Base-by-base conservation (phyloP, 2,329 filamentous ascomycete genomes). In the Neopestalotiopsis sp. region DNA sequence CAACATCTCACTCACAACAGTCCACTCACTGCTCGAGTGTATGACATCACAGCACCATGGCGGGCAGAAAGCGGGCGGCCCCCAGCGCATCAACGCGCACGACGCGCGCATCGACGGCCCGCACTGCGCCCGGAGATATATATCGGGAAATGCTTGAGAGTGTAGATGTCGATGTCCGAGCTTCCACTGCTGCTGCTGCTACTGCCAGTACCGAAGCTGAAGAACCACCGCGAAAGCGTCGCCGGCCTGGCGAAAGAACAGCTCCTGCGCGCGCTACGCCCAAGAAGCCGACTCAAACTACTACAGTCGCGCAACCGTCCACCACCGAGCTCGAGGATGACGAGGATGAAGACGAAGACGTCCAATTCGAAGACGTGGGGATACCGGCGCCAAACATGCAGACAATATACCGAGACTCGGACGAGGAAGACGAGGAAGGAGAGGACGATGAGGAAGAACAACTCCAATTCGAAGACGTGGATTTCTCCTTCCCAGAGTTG, bases 331-430 rank as follows among this genome's bases (percentile, higher is more conserved):
- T 73, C 0, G 73, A 77, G 5, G 75, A 77, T 0, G 79, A 79
- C 1, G 80, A 79, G 1, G 79, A 82, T 1, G 81, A 79, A 6
- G 77, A 84, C 3, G 83, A 84, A 3, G 79, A 81, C 13, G 67
- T 84, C 28, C 81, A 85, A 58, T 87, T 88, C 71, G 82, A 88
- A 70, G 86, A 88, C 73, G 84, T 88, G 1, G 72, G 77, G 4
- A 72, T 87, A 3, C 86, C 87, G 0, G 71, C 78, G 14, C 81
- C 85, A 0, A 86, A 82, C 0, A 72, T 87, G 20, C 87, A 89
- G 73, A 89, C 86, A 1, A 80, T 87, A 67, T 81, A 84, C 61
- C 76, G 81, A 67, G 84, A 86, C 42, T 85, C 84, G 0, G 85
- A 86, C 10, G 84, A 85, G 13, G 80, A 81, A 13, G 79, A 80